Evolutionary conservation across 139 green algal genomes (phyloP), one percentile per base, ranked within the genome.

Genomic region (Prasinococcaceae sp.): DNA sequence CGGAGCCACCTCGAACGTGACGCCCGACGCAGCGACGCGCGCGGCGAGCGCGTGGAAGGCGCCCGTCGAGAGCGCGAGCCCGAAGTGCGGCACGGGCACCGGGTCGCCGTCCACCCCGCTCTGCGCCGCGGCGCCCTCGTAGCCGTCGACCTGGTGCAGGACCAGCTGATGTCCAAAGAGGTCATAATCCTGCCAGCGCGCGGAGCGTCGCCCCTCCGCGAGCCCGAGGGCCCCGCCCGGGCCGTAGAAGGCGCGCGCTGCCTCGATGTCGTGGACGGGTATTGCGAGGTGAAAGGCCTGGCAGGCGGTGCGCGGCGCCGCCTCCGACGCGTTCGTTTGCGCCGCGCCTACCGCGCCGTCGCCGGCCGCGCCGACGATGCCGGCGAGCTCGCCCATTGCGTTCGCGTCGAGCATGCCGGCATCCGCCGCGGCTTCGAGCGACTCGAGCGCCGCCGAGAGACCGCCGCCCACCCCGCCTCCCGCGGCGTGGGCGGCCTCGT

Each of bases 11-110:
- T 75, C 65, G 39, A 93, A 92, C 27, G 60, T 12, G 19, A 85
- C 48, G 26, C 59, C 63, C 2, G 43, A 30, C 12, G 56, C 26
- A 30, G 60, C 38, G 2, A 90, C 37, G 3, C 61, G 53, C n/a
- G 51, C 41, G 10, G 84, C 74, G 25, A 93, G 73, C 3, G 25
- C 27, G 33, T 90, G 69, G 49, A 94, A 94, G 26, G 81, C 35
- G 1, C 75, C 37, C 32, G 78, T 30, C 6, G 36, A 54, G 30
- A 92, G 58, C 3, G 66, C 78, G 0, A 76, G 47, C 0, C 83
- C 83, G 63, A 90, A 90, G 66, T 90, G 82, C 0, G 84, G 85
- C 22, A 94, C 81, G 0, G 84, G 84, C 27, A 94, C 84, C 0
- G 82, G 47, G 52, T 93, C 83, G 0, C 79, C 79, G 36, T 92